Base-by-base conservation (phyloP, 176 grass and related monocot genomes). In the Olyra latifolia region DNA sequence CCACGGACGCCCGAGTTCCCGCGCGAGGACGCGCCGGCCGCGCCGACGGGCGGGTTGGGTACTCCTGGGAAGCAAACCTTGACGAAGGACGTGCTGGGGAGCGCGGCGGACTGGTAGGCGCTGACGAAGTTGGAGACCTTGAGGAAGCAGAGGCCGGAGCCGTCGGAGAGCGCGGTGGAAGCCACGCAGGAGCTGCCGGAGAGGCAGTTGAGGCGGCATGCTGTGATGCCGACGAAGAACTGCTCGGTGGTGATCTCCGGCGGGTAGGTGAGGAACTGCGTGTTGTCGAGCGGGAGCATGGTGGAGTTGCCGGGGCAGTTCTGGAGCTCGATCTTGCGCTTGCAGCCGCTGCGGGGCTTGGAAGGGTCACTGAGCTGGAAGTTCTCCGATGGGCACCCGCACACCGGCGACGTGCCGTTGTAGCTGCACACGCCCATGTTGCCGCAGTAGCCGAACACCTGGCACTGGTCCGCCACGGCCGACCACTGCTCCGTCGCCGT, bases 391-490 rank as follows among this genome's bases (percentile, higher is more conserved):
- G 96, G 92, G 74, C 96, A 99, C 0, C 80, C 80, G 72, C 96
- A 99, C 61, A 83, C 66, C 15, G 96, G 96, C 46, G 90, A 70
- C 4, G 92, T 89, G 32, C 88, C 82, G 69, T 99, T 99, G 86
- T 95, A 99, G 23, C 79, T 74, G 84, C 96, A 99, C 24, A 99
- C 74, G 60, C 96, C 96, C 77, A 89, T 93, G 79, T 93, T 89
- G 42, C 96, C 96, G 80, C 96, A 99, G 78, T 85, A 99, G 40
- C 92, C 96, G 80, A 99, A 99, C n/a, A 99, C 92, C 72, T 91
- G 55, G 77, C 96, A 99, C 75, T 99, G 96, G 90, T 99, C 90
- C 12, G 88, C 85, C 48, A 99, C 90, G 3, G 96, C 96, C 0
- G 92, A 99, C 96, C 96, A 99, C 71, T 91, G 82, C 32, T 83